phyloP scores from a whole-genome alignment of 257 asterid genomes.

The Marsdenia floribunda region DNA sequence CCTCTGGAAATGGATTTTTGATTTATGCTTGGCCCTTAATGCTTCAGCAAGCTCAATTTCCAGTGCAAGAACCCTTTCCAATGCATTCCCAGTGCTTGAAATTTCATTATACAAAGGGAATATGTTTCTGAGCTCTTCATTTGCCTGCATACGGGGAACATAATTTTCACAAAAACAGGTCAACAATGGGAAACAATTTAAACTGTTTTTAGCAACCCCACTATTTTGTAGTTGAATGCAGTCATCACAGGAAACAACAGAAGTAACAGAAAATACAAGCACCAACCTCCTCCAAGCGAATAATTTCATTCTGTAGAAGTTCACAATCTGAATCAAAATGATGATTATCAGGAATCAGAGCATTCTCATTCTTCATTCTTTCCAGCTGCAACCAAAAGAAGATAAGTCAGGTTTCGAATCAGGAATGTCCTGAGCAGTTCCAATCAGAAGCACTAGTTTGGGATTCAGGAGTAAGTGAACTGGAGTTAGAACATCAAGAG shows the following conservation, averaged over 20 bases:
- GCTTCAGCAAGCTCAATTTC: constrained; percentile 96
- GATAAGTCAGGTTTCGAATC: constrained; percentile 2
- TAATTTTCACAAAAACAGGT: constrained; percentile 14
- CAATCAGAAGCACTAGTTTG: background rate
- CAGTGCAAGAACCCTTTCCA: constrained; percentile 84
- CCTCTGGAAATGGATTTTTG: constrained; percentile 65
- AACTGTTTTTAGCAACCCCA: background rate
- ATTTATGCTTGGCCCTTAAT: constrained; percentile 58
- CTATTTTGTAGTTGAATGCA: background rate
- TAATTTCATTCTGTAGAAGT: constrained; percentile 47
- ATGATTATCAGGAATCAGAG: constrained; percentile 27
- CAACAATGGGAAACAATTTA: background rate
- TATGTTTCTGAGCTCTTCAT: constrained; percentile 77
- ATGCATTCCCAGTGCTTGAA: constrained; percentile 60
- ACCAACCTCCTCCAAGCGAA: constrained; percentile 64
- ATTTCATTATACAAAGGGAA: constrained; percentile 63
- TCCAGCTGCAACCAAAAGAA: constrained; percentile 60
- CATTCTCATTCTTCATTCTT: constrained; percentile 83
- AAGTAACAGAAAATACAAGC: background rate
- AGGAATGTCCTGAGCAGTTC: constrained; percentile 4
- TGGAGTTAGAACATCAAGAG: background rate
- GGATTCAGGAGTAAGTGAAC: background rate
- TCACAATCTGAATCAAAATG: constrained; percentile 35
- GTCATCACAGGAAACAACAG: background rate
- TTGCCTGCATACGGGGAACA: constrained; percentile 41